phyloP scores from a whole-genome alignment of 2,329 filamentous ascomycete genomes.

The Uncinocarpus reesii region DNA sequence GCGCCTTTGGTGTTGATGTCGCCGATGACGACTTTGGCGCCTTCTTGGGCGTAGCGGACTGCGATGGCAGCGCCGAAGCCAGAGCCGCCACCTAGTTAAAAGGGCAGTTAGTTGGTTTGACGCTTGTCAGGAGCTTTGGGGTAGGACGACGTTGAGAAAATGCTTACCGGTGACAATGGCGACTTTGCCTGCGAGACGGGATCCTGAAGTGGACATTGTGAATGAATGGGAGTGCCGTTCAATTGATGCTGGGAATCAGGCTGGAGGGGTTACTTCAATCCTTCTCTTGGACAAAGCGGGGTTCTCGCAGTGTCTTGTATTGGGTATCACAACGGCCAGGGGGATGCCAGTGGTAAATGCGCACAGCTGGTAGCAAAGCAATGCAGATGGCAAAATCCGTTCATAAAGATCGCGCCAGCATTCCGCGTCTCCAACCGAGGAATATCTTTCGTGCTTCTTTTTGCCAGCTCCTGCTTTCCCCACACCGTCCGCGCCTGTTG shows the following conservation, averaged over 20 bases:
- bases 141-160: not conserved
- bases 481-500: too few relatives aligned
- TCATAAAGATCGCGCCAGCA: too few relatives aligned
- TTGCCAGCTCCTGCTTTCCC: not conserved
- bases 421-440: too few relatives aligned
- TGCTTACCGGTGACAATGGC: constrained; percentile 38
- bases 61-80: constrained; percentile 37
- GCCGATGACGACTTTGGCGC: constrained; percentile 34
- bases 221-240: not conserved
- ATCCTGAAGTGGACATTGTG: constrained; percentile 15
- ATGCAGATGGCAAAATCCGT: too few relatives aligned
- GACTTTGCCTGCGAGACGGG: constrained; percentile 36
- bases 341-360: too few relatives aligned
- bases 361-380: too few relatives aligned
- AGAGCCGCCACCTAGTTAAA: constrained; percentile 33
- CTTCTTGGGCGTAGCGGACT: constrained; percentile 32
- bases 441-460: too few relatives aligned
- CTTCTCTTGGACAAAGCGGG: too few relatives aligned
- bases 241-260: not conserved
- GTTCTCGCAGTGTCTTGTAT: too few relatives aligned
- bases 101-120: not conserved
- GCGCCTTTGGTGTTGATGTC: constrained; percentile 34
- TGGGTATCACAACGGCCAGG: too few relatives aligned
- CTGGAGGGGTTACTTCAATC: not conserved
- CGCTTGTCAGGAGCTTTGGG: not conserved